A percentile compares a stretch with the other conserved stretches of the same genome.
Evolutionary conservation across 345 rosid species (phyloP).

Genomic region (Abelmoschus esculentus): DNA sequence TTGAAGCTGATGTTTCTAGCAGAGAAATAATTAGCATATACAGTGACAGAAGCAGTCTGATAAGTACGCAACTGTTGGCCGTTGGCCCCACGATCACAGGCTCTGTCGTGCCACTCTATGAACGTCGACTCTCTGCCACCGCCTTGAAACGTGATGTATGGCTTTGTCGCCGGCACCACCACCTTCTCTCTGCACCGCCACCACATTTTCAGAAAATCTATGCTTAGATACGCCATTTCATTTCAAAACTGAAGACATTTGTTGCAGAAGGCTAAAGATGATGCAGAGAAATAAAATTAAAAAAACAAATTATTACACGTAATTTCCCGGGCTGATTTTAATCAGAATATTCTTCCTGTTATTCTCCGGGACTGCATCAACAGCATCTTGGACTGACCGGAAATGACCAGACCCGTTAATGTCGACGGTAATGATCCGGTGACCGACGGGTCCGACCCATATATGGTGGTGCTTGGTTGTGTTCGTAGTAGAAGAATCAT

Average conservation of each 20-base stretch:
- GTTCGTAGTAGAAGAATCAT: conserved; percentile 18
- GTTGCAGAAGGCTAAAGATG: background rate
- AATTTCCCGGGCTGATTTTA: conserved; percentile 61
- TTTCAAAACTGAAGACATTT: too few species aligned
- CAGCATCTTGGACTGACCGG: conserved; percentile 76
- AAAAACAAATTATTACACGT: conserved; percentile 37
- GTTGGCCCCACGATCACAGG: conserved; percentile 69
- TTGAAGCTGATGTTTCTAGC: conserved; percentile 90
- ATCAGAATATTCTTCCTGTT: conserved; percentile 53
- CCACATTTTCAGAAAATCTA: background rate
- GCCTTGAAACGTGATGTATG: conserved; percentile 82
- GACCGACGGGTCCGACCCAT: conserved; percentile 79
- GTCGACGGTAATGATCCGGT: conserved; percentile 61
- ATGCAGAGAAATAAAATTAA: too few species aligned
- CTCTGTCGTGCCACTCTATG: conserved; percentile 97
- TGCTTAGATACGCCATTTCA: background rate
- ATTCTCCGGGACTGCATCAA: conserved; percentile 58
- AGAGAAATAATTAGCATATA: conserved; percentile 70
- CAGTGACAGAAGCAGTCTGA: conserved; percentile 88
- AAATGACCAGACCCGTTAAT: conserved; percentile 50
- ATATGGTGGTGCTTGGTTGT: conserved; percentile 36
- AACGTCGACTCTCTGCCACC: conserved; percentile 69
- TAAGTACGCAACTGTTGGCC: conserved; percentile 91
- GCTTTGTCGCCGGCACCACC: conserved; percentile 74
- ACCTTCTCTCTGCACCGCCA: conserved; percentile 69